These are phyloP conservation scores for Bauhinia variegata DNA, from an alignment of 306 rosid species.

Conservation along the genomic window DNA sequence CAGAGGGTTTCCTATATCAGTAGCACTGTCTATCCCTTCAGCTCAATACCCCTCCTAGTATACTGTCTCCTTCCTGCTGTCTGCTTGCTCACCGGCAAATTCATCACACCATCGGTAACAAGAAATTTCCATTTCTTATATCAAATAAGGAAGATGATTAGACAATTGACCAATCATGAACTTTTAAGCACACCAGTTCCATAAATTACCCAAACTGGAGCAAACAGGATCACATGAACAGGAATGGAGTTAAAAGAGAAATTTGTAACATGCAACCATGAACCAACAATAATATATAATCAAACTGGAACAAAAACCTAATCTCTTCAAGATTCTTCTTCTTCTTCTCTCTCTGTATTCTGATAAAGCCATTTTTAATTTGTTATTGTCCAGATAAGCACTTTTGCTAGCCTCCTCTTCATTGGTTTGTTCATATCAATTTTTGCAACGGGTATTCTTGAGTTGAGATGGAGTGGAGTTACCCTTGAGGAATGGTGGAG, in stretches of 20 bases:
- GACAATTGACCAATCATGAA: too few species aligned
- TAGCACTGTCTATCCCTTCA: slow-evolving; percentile 93
- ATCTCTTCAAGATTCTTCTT: background rate
- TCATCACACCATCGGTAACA: slow-evolving; percentile 91
- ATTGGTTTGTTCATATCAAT: slow-evolving; percentile 76
- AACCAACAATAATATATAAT: background rate
- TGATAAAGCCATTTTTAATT: slow-evolving; percentile 17
- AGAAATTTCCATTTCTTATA: background rate
- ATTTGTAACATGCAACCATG: background rate
- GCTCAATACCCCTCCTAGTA: slow-evolving; percentile 82
- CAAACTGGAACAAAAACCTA: slow-evolving; percentile 3
- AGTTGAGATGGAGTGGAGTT: slow-evolving; percentile 96
- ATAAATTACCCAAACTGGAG: too few species aligned
- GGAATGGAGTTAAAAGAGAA: too few species aligned
- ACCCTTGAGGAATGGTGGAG: slow-evolving; percentile 99
- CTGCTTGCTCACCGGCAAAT: slow-evolving; percentile 96
- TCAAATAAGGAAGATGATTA: background rate
- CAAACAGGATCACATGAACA: too few species aligned
- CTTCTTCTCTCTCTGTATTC: slow-evolving; percentile 16
- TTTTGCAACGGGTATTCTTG: slow-evolving; percentile 79
- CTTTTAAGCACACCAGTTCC: too few species aligned
- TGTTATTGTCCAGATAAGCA: slow-evolving; percentile 69
- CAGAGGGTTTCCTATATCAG: slow-evolving; percentile 83
- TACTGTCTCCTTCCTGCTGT: slow-evolving; percentile 84
- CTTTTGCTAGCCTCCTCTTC: slow-evolving; percentile 78